A percentile compares a stretch with the other conserved stretches of the same genome.
Evolutionary conservation across 768 basidiomycete species (phyloP).

Genomic region (Hortiboletus campestris): DNA sequence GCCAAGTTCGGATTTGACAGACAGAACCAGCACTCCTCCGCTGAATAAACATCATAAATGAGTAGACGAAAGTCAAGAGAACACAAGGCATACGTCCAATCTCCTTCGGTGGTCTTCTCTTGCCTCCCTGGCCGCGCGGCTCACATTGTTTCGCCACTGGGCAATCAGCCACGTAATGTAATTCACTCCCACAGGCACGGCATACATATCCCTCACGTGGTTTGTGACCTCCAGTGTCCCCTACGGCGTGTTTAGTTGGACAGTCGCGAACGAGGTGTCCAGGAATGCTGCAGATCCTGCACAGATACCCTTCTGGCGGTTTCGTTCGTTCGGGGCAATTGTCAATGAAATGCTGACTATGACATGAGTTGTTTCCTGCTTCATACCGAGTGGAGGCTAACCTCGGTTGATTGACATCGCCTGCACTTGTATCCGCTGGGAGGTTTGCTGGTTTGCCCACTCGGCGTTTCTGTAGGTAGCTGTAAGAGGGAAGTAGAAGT

Average conservation of each 20-base stretch:
- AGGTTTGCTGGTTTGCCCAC: conserved; percentile 52
- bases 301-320: conserved; percentile 83
- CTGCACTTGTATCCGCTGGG: conserved; percentile 75
- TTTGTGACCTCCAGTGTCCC: conserved; percentile 81
- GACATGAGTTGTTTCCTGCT: conserved; percentile 1
- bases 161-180: conserved; percentile 88
- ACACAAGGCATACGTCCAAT: conserved; percentile 68
- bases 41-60: conserved; percentile 37
- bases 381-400: conserved; percentile 28
- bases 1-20: conserved; percentile 90
- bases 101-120: conserved; percentile 64
- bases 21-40: conserved; percentile 98
- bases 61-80: not conserved
- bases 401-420: conserved; percentile 75
- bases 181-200: conserved; percentile 84
- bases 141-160: conserved; percentile 59
- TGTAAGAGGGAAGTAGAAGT: not conserved
- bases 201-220: conserved; percentile 88
- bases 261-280: conserved; percentile 90
- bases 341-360: conserved; percentile 66
- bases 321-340: conserved; percentile 72
- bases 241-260: conserved; percentile 71
- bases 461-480: conserved; percentile 13
- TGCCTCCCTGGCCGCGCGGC: conserved; percentile 30
- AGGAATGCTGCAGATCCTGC: conserved; percentile 81